Evolutionary conservation across 352 stramenopile genomes (phyloP).

Genomic region (Phytophthora hibernalis): DNA sequence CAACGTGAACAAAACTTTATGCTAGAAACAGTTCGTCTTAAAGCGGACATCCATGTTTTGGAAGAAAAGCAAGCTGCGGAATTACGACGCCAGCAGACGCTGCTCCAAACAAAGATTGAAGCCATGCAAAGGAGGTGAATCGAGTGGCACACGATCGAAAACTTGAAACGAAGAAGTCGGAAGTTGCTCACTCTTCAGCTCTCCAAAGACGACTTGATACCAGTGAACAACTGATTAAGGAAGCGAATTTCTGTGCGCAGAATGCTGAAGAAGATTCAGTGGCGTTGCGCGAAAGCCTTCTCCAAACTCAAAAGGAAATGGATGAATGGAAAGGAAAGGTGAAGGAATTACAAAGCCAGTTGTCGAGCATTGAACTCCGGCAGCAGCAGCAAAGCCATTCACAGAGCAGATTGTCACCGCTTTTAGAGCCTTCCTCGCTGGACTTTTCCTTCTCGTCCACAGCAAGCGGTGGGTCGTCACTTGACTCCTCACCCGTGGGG

Average conservation of each 20-base stretch:
- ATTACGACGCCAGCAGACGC: slow-evolving; percentile 38
- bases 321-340: slow-evolving; percentile 35
- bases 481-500: slow-evolving; percentile 29
- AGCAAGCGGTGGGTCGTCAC: slow-evolving; percentile 25
- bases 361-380: slow-evolving; percentile 19
- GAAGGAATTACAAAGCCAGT: slow-evolving; percentile 23
- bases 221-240: slow-evolving; percentile 30
- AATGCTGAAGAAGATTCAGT: slow-evolving; percentile 34
- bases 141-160: slow-evolving; percentile 60
- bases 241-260: slow-evolving; percentile 14
- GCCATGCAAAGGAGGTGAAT: slow-evolving; percentile 64
- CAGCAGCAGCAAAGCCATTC: slow-evolving; percentile 21
- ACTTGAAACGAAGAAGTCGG: slow-evolving; percentile 41
- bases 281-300: slow-evolving; percentile 14
- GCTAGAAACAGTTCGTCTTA: slow-evolving; percentile 43
- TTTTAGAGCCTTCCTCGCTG: slow-evolving; percentile 20
- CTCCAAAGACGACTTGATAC: slow-evolving; percentile 33
- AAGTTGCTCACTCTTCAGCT: slow-evolving; percentile 23
- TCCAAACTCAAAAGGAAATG: slow-evolving; percentile 15
- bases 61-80: slow-evolving; percentile 61
- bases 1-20: slow-evolving; percentile 30
- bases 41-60: slow-evolving; percentile 52
- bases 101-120: slow-evolving; percentile 60
- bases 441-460: slow-evolving; percentile 44
- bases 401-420: slow-evolving; percentile 18